Conservation (phyloP, 352 stramenopile genomes). For the Globisporangium spinosum region DNA sequence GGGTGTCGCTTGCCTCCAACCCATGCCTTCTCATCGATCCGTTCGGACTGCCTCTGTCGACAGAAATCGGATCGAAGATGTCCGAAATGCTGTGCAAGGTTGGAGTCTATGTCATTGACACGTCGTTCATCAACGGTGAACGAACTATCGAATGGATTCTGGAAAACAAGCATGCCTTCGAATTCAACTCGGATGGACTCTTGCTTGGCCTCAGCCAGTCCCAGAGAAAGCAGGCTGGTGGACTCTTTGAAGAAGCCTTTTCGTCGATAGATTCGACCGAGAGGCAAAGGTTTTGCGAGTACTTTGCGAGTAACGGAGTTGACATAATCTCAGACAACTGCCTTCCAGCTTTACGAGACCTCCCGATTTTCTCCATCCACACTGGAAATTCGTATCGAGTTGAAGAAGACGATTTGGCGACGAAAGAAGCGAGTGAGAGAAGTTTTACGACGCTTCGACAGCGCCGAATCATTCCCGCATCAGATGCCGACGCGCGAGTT, state of each 20-base stretch:
- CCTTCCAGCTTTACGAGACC: conserved; percentile 36
- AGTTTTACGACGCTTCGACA: conserved; percentile 14
- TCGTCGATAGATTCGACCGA: conserved; percentile 22
- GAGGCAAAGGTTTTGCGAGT: conserved; percentile 35
- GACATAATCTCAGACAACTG: conserved; percentile 33
- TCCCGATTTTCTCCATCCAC: conserved; percentile 49
- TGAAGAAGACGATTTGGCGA: background rate
- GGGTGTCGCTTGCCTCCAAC: conserved; percentile 30
- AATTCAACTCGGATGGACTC: conserved; percentile 42
- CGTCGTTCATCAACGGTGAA: conserved; percentile 35
- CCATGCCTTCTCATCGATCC: conserved; percentile 36
- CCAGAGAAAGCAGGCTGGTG: conserved; percentile 26
- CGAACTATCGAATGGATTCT: conserved; percentile 45
- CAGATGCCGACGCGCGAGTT: conserved; percentile 38
- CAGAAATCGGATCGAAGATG: conserved; percentile 8
- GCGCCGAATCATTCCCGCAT: conserved; percentile 33
- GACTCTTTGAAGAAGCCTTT: conserved; percentile 44
- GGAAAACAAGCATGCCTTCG: conserved; percentile 35
- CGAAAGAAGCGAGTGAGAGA: background rate
- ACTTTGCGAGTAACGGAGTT: conserved; percentile 37
- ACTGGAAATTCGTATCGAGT: conserved; percentile 4
- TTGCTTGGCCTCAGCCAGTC: conserved; percentile 33
- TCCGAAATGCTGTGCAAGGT: conserved; percentile 32
- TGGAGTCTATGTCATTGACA: conserved; percentile 43
- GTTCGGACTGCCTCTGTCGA: background rate